Evolutionary conservation across 2,329 filamentous ascomycete species (phyloP).

Genomic region (Trichoderma atrobrunneum): DNA sequence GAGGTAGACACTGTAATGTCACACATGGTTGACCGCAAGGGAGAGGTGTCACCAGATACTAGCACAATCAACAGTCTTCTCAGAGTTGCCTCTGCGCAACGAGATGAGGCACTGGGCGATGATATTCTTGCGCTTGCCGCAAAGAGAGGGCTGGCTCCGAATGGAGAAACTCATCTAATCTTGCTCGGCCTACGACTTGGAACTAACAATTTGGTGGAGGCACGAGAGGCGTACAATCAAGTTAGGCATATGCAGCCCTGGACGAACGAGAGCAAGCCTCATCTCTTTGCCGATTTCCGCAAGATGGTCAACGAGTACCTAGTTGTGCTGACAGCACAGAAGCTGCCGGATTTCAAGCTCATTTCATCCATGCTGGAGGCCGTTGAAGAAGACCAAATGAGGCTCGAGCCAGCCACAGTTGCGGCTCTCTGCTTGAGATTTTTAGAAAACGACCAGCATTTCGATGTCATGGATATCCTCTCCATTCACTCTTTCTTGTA

Average conservation of each 20-base stretch:
- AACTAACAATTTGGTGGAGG: slow-evolving; percentile 68
- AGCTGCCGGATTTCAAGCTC: slow-evolving; percentile 63
- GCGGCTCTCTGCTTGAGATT: slow-evolving; percentile 71
- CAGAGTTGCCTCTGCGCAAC: slow-evolving; percentile 64
- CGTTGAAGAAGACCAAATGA: slow-evolving; percentile 66
- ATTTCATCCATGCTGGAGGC: slow-evolving; percentile 72
- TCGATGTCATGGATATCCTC: slow-evolving; percentile 78
- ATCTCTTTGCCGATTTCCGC: slow-evolving; percentile 51
- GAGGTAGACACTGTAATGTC: slow-evolving; percentile 54
- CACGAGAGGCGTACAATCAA: slow-evolving; percentile 61
- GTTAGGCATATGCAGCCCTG: slow-evolving; percentile 34
- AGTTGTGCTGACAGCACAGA: slow-evolving; percentile 60
- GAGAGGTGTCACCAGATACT: slow-evolving; percentile 57
- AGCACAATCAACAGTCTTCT: slow-evolving; percentile 76
- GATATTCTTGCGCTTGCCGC: slow-evolving; percentile 66
- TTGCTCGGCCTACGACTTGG: slow-evolving; percentile 75
- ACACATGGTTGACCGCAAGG: slow-evolving; percentile 65
- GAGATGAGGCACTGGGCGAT: slow-evolving; percentile 70
- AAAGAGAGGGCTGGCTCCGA: slow-evolving; percentile 62
- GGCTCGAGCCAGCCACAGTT: slow-evolving; percentile 71
- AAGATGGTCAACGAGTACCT: slow-evolving; percentile 69
- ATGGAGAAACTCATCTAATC: slow-evolving; percentile 69
- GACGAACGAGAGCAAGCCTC: slow-evolving; percentile 43
- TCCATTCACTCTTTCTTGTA: slow-evolving; percentile 71
- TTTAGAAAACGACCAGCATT: slow-evolving; percentile 70